A percentile compares a stretch with the other conserved stretches of the same genome.
phyloP scores from a whole-genome alignment of 176 grass and related monocot species.

The sorghum (Sorghum bicolor) region Sorghum_bicolor_NCBIv3 NC_012873.2:4013001-4013500 shows the following conservation, averaged over 20 bases:
- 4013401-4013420: constrained; percentile 68
- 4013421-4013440: constrained; percentile 73
- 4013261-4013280: constrained; percentile 44
- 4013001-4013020: constrained; percentile 83
- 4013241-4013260: constrained; percentile 43
- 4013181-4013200: constrained; percentile 57
- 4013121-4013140: constrained; percentile 32
- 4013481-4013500: constrained; percentile 72
- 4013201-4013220: constrained; percentile 71
- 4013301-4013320: constrained; percentile 44
- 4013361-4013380: constrained; percentile 48
- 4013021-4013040: constrained; percentile 86
- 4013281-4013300: constrained; percentile 58
- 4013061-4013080: constrained; percentile 37
- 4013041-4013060: constrained; percentile 67
- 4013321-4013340: constrained; percentile 53
- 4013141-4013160: constrained; percentile 37
- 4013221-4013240: constrained; percentile 62
- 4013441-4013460: constrained; percentile 73
- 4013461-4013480: constrained; percentile 77
- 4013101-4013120: constrained; percentile 20
- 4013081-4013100: constrained; percentile 36
- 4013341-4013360: constrained; percentile 50
- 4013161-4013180: constrained; percentile 66
- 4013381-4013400: constrained; percentile 62